Conservation (phyloP, 768 basidiomycete species). For the Suillus subluteus region DNA sequence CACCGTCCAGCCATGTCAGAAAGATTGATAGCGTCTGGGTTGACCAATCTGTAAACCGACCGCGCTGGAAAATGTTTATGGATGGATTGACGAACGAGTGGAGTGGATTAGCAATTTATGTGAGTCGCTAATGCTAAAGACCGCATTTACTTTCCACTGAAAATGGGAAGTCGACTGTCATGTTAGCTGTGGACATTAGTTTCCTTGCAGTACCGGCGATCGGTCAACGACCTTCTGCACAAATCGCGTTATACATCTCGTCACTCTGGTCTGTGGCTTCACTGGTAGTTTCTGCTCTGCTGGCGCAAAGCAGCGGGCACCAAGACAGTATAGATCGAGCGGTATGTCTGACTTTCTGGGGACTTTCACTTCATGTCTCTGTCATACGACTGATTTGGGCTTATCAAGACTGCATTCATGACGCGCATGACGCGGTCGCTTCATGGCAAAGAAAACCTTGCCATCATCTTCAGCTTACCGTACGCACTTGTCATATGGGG, state of each 20-base stretch:
- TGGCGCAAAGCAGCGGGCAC: slow-evolving; percentile 33
- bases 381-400: not conserved
- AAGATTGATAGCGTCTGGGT: slow-evolving; percentile 13
- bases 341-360: slow-evolving; percentile 29
- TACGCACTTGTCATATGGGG: slow-evolving; percentile 57
- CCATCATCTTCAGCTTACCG: slow-evolving; percentile 52
- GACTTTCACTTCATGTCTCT: not conserved
- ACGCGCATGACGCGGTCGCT: slow-evolving; percentile 19
- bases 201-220: slow-evolving; percentile 39
- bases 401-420: slow-evolving; percentile 5
- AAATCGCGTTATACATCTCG: slow-evolving; percentile 13
- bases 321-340: slow-evolving; percentile 41
- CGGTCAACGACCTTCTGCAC: slow-evolving; percentile 11
- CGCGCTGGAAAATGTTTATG: slow-evolving; percentile 27
- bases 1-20: slow-evolving; percentile 47
- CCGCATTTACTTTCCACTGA: not conserved
- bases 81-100: slow-evolving; percentile 22
- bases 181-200: slow-evolving; percentile 36
- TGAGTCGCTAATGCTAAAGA: slow-evolving; percentile 3
- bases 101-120: slow-evolving; percentile 16
- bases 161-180: slow-evolving; percentile 33
- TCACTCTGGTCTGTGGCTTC: slow-evolving; percentile 15
- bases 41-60: slow-evolving; percentile 12
- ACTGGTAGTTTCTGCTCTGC: slow-evolving; percentile 14
- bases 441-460: slow-evolving; percentile 46